Evolutionary conservation across 176 grass and related monocot genomes (phyloP).

Genomic region (Eragrostis curvula): DNA sequence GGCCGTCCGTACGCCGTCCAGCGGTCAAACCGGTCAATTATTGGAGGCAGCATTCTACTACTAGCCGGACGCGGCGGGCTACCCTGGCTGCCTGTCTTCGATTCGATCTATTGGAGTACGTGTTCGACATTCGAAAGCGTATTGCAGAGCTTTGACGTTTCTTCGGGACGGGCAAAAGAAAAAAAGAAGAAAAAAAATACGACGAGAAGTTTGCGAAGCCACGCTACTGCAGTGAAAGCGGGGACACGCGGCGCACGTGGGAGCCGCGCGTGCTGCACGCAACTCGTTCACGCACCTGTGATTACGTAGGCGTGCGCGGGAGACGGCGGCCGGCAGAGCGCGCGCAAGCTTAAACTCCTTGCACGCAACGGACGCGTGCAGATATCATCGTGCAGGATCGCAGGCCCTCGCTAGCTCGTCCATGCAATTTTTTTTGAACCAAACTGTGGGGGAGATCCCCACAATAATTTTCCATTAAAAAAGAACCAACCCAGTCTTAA

Average conservation of each 20-base stretch:
- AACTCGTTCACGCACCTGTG: background rate
- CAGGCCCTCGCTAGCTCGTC: too few relatives aligned
- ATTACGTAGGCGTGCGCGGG: background rate
- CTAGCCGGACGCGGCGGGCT: too few relatives aligned
- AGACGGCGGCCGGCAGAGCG: background rate
- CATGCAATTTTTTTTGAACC: too few relatives aligned
- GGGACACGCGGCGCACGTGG: background rate
- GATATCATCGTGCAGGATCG: background rate
- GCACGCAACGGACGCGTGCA: constrained; percentile 15
- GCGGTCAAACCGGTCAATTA: background rate
- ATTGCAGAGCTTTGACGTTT: background rate
- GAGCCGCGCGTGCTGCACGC: background rate
- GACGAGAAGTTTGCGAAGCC: too few relatives aligned
- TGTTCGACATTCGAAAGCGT: background rate
- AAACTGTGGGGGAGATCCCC: too few relatives aligned
- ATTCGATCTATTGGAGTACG: too few relatives aligned
- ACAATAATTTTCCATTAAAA: too few relatives aligned
- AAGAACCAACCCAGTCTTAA: too few relatives aligned
- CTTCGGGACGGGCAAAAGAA: background rate
- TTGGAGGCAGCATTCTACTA: too few relatives aligned
- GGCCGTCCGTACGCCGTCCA: background rate
- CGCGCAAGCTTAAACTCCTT: background rate
- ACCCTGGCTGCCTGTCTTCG: too few relatives aligned
- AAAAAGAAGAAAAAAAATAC: background rate
- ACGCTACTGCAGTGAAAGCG: background rate